phyloP scores from a whole-genome alignment of 2,329 filamentous ascomycete genomes.

The Alternaria gansuensis region DNA sequence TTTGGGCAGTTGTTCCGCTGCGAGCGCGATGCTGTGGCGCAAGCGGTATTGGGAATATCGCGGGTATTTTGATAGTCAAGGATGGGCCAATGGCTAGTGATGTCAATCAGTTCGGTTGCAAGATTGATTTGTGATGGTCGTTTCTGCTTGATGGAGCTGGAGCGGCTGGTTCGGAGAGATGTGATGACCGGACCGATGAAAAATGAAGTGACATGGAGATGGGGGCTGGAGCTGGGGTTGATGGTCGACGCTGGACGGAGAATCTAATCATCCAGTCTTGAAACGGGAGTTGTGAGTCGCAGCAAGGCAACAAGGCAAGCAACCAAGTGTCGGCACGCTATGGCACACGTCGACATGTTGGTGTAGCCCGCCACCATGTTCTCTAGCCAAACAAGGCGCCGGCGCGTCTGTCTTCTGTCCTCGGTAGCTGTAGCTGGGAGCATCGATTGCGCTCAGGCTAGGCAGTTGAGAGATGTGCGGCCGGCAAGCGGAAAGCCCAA shows the following conservation, averaged over 20 bases:
- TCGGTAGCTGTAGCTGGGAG: neutral
- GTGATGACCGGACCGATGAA: no score
- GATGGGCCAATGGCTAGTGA: neutral
- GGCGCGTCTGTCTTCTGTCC: neutral
- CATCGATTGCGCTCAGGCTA: neutral
- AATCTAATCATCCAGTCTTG: no score
- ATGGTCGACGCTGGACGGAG: no score
- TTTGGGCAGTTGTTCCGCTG: neutral
- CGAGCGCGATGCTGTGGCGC: neutral
- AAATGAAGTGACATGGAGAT: no score
- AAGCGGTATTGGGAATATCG: neutral
- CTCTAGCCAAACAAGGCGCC: neutral
- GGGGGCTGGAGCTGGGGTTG: no score
- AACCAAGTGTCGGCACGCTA: neutral
- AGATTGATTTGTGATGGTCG: neutral
- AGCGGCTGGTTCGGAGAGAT: no score
- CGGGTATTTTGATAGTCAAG: slow-evolving; percentile 2
- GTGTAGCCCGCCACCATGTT: neutral
- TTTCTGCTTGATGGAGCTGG: neutral
- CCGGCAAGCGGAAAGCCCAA: slow-evolving; percentile 3
- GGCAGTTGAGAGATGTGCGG: neutral
- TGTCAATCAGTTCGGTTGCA: neutral
- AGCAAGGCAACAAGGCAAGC: neutral
- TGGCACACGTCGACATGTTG: slow-evolving; percentile 1
- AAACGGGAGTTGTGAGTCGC: no score